Evolutionary conservation across 306 rosid species (phyloP), one percentile per base, ranked within the genome.

Genomic region (Fragaria nilgerrensis): DNA sequence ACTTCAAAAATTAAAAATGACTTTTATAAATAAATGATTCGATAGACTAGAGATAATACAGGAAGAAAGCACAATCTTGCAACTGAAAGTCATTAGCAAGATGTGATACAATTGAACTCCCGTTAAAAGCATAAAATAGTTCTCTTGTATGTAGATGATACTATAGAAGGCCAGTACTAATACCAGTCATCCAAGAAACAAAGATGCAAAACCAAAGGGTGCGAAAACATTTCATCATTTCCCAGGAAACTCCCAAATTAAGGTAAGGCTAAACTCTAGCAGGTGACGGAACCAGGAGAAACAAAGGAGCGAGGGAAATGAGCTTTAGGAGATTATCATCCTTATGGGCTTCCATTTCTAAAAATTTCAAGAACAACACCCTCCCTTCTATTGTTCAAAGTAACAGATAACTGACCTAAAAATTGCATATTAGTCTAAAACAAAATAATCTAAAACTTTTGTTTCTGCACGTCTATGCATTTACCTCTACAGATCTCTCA

Each of bases 401-500:
- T 2, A 58, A 58, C 37, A 58, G 19, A 23, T 29, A 74, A 16
- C 53, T 9, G 68, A 43, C 77, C 68, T 23, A 41, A 58, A 22
- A 74, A 12, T 15, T 7, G 19, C 43, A 17, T 56, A 25, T 1
- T 15, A 41, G 55, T 56, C 47, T 73, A 39, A 39, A 39, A 20
- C 4, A 29, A 32, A 22, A 67, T 39, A 14, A 4, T 53, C 59
- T 3, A 36, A 12, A 5, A 17, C 12, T 39, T 14, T 47, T 67
- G 13, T 52, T n/a, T 67, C 75, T 58, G 77, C 29, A 71, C 2
- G 11, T 44, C 25, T 32, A 39, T 11, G 9, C 13, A 53, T 53
- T 71, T 84, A 95, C 97, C 98, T 95, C 97, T 27, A 83, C 75
- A 77, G 92, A 92, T 89, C 89, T 92, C 34, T 87, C 90, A 43